Conservation (phyloP, 1,139 yeast genomes). For the Kodamaea plutei region DNA sequence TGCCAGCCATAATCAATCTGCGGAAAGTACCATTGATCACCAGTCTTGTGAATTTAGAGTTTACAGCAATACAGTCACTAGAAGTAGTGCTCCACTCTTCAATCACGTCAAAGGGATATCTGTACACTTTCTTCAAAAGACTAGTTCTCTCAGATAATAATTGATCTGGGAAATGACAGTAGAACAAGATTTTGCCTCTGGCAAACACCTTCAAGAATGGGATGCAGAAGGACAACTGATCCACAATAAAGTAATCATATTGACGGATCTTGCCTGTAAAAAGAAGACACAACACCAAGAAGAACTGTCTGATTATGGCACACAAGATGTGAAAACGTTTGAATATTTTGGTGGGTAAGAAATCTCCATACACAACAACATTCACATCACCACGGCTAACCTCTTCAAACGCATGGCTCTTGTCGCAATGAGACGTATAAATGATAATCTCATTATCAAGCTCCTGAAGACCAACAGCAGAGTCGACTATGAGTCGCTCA, state of each 20-base stretch:
- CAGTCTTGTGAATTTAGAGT: constrained; percentile 75
- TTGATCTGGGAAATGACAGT: constrained; percentile 96
- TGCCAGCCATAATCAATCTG: constrained; percentile 24
- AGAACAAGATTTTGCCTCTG: constrained; percentile 57
- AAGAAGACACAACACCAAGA: constrained; percentile 50
- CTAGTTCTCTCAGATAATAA: constrained; percentile 60
- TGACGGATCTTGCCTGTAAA: constrained; percentile 42
- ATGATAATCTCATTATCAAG: constrained; percentile 63
- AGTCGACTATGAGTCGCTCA: constrained; percentile 90
- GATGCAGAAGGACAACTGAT: constrained; percentile 81
- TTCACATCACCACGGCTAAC: constrained; percentile 52
- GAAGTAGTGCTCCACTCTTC: constrained; percentile 79
- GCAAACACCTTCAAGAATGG: constrained; percentile 64
- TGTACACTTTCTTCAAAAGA: constrained; percentile 56
- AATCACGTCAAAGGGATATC: constrained; percentile 74
- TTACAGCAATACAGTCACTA: constrained; percentile 80
- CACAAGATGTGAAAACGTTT: constrained; percentile 75
- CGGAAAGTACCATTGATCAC: constrained; percentile 66
- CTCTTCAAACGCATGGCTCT: constrained; percentile 85
- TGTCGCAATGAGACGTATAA: constrained; percentile 89
- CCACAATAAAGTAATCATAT: constrained; percentile 76
- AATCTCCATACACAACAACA: constrained; percentile 78
- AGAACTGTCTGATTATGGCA: constrained; percentile 81
- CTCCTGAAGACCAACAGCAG: constrained; percentile 81
- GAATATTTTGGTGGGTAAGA: constrained; percentile 63